Evolutionary conservation across 805 yeast species (phyloP).

Genomic region (Limtongia smithiae): DNA sequence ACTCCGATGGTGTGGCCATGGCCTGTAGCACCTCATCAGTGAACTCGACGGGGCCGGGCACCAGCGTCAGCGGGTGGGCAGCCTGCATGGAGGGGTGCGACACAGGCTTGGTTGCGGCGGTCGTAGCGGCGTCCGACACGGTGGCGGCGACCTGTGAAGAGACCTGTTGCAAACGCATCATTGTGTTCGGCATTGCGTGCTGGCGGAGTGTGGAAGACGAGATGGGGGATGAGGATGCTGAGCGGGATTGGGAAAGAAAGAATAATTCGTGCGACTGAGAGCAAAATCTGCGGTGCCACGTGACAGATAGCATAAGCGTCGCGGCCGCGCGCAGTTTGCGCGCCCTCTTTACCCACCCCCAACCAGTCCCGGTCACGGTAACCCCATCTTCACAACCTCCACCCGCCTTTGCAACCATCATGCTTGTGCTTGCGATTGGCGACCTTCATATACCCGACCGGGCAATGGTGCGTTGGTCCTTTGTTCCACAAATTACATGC

Average conservation of each 20-base stretch:
- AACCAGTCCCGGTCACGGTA: not conserved
- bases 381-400: not conserved
- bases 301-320: too few species aligned
- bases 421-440: conserved; percentile 79
- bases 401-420: conserved; percentile 30
- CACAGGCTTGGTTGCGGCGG: not conserved
- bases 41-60: conserved; percentile 83
- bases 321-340: too few species aligned
- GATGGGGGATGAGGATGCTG: too few species aligned
- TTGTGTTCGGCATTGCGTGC: too few species aligned
- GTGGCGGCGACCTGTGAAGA: conserved; percentile 14
- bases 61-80: conserved; percentile 48
- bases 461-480: conserved; percentile 50
- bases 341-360: not conserved
- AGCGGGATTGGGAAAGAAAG: too few species aligned
- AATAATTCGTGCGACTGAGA: too few species aligned
- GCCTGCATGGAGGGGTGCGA: conserved; percentile 20
- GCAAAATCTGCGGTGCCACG: too few species aligned
- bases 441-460: conserved; percentile 89
- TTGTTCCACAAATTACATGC: too few species aligned
- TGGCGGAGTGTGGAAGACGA: too few species aligned
- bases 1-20: conserved; percentile 75
- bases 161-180: conserved; percentile 8
- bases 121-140: not conserved
- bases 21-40: conserved; percentile 75